phyloP scores from a whole-genome alignment of 106 monocot genomes.

The Posidonia australis region DNA sequence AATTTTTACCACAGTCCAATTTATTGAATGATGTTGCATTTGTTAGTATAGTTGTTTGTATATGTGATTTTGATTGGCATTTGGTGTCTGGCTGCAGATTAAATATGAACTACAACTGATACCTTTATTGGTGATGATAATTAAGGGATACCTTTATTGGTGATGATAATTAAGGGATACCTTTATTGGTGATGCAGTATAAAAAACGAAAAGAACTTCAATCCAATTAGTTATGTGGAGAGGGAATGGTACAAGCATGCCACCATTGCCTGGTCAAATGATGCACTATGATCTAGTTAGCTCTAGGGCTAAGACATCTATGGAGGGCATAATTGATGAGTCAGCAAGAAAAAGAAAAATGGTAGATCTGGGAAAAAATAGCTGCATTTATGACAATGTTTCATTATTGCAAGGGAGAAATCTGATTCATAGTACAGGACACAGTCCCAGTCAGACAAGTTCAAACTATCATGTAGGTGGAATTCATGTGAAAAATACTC shows the following conservation, averaged over 20 bases:
- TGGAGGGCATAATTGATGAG: slow-evolving; percentile 12
- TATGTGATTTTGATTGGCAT: too few relatives aligned
- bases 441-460: slow-evolving; percentile 2
- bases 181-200: too few relatives aligned
- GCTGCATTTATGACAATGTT: slow-evolving; percentile 3
- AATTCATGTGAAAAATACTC: slow-evolving; percentile 5
- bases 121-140: too few relatives aligned
- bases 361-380: neutral
- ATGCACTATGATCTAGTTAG: neutral
- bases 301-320: slow-evolving; percentile 1
- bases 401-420: neutral
- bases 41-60: too few relatives aligned
- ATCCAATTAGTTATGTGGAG: neutral
- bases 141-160: too few relatives aligned
- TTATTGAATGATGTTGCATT: too few relatives aligned
- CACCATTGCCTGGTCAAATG: neutral
- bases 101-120: too few relatives aligned
- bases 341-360: slow-evolving; percentile 32
- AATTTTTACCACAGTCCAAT: too few relatives aligned
- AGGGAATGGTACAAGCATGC: neutral
- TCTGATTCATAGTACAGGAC: neutral
- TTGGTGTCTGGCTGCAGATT: too few relatives aligned
- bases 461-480: neutral
- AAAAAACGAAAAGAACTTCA: neutral
- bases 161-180: too few relatives aligned